Conservation (phyloP, 257 asterid genomes). For the Pogostemon cablin region DNA sequence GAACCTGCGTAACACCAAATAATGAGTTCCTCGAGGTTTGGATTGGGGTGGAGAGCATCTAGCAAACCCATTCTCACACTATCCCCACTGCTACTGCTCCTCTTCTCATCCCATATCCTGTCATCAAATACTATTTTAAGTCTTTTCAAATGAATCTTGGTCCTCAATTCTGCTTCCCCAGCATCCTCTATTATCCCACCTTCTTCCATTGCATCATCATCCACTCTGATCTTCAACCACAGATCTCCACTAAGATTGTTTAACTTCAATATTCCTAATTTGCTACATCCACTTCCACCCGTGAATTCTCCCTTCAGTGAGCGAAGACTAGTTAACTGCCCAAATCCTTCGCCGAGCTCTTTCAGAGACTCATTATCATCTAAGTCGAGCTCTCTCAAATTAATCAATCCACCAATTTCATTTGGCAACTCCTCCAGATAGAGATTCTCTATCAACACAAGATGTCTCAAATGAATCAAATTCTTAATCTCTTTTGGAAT, state of each 20-base stretch:
- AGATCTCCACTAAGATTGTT: conserved; percentile 17
- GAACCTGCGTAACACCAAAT: not conserved
- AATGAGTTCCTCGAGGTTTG: not conserved
- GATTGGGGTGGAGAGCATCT: conserved; percentile 32
- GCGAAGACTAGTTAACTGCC: not conserved
- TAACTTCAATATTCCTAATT: conserved; percentile 12
- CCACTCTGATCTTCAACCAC: not conserved
- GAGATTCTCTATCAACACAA: no score
- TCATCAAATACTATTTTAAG: not conserved
- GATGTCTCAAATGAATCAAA: not conserved
- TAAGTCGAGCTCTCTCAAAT: not conserved
- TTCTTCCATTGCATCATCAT: conserved; percentile 6
- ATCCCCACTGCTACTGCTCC: no score
- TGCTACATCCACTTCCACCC: not conserved
- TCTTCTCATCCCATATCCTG: not conserved
- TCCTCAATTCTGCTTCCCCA: conserved; percentile 26
- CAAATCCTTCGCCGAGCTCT: conserved; percentile 10
- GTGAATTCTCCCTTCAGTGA: not conserved
- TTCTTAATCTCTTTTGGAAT: not conserved
- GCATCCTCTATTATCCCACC: not conserved
- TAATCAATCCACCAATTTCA: no score
- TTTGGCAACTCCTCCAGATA: no score
- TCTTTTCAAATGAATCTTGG: not conserved
- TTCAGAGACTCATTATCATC: no score
- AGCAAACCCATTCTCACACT: not conserved